Evolutionary conservation across 1,284 basidiomycete species (phyloP).

Genomic region (Pseudozyma tsukubaensis): DNA sequence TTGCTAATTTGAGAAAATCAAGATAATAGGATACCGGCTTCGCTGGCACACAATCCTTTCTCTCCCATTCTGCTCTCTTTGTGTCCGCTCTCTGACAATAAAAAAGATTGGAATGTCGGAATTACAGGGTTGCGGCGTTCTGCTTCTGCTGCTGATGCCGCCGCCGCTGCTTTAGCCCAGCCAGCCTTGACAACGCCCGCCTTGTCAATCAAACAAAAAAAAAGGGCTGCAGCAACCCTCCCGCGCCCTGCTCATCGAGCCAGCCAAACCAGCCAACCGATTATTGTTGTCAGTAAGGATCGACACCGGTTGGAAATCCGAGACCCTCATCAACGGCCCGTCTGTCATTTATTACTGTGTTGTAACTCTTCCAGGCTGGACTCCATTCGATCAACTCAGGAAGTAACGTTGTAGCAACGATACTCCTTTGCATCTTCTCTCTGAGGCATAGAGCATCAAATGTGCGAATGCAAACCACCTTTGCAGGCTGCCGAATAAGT

Average conservation of each 20-base stretch:
- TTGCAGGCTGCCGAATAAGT: no score
- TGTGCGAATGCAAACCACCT: no score
- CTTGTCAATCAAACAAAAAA: no score
- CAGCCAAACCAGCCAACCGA: no score
- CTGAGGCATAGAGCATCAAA: no score
- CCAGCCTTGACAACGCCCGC: no score
- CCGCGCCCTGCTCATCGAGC: background rate
- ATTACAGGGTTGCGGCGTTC: background rate
- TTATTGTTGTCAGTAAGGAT: background rate
- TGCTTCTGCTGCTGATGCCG: background rate
- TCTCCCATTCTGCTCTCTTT: background rate
- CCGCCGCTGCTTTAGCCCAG: no score
- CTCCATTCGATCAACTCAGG: background rate
- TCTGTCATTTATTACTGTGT: no score
- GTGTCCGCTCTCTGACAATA: background rate
- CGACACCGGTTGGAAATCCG: conserved; percentile 7
- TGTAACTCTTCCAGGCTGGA: background rate
- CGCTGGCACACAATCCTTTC: background rate
- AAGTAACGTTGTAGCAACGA: no score
- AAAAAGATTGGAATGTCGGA: background rate
- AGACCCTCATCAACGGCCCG: background rate
- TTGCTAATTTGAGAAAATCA: no score
- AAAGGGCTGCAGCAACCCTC: background rate
- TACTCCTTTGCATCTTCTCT: no score
- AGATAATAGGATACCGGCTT: no score